Evolutionary conservation across 495 filamentous ascomycete genomes (phyloP).

Genomic region (Hamigera avellanea): DNA sequence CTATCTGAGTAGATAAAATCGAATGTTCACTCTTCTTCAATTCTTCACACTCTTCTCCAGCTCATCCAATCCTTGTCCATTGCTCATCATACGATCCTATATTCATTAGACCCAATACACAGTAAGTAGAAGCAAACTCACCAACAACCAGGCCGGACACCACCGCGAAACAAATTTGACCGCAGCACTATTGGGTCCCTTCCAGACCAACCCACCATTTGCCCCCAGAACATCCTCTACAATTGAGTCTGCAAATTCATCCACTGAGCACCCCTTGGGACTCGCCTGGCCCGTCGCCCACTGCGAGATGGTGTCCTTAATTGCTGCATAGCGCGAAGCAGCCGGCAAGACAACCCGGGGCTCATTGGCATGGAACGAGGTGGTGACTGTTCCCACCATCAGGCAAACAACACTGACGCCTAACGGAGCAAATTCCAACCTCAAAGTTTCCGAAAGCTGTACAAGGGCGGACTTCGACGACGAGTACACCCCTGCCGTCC

Average conservation of each 20-base stretch:
- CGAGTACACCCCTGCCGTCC: constrained; percentile 20
- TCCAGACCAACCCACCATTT: constrained; percentile 4
- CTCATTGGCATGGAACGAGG: constrained; percentile 8
- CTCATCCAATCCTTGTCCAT: constrained; percentile 1
- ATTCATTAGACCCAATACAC: not conserved
- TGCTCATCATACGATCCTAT: constrained; percentile 1
- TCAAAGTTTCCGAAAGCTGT: constrained; percentile 20
- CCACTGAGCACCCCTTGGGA: constrained; percentile 6
- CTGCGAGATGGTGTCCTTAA: constrained; percentile 6
- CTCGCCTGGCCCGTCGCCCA: constrained; percentile 3
- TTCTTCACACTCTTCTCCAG: not conserved
- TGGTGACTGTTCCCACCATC: constrained; percentile 12
- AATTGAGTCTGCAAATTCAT: constrained; percentile 5
- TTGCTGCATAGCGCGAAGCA: constrained; percentile 10
- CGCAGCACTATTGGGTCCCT: constrained; percentile 3
- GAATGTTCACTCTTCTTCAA: no score
- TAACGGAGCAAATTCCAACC: constrained; percentile 29
- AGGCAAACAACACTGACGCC: constrained; percentile 21
- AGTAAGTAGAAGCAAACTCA: not conserved
- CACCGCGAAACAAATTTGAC: constrained; percentile 1
- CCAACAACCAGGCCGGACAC: constrained; percentile 1
- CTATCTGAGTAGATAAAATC: no score
- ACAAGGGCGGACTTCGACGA: constrained; percentile 23
- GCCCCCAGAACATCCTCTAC: constrained; percentile 6
- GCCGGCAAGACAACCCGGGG: constrained; percentile 4